Percentiles rank a stretch among this genome's conserved stretches.
These are phyloP conservation scores for Colletotrichum spaethianum DNA, from an alignment of 2,329 filamentous ascomycete genomes.

Conservation along the genomic window DNA sequence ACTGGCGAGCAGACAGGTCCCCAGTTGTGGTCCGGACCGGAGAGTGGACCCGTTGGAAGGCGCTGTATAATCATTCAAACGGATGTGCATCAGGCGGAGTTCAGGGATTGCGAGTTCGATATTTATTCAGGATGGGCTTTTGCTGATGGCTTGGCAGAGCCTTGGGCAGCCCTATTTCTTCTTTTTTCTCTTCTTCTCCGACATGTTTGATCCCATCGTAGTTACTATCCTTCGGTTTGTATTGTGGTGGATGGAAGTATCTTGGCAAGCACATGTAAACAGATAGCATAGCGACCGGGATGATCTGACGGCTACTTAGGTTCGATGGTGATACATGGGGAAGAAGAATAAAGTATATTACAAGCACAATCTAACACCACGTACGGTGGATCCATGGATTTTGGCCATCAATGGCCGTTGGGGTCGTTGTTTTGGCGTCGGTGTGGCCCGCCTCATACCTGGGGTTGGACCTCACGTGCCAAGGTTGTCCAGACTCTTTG, in stretches of 20 bases:
- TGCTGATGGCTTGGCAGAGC: constrained; percentile 5
- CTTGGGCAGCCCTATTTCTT: constrained; percentile 1
- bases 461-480: constrained; percentile 9
- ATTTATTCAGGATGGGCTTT: constrained; percentile 26
- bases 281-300: constrained; percentile 38
- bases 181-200: not conserved
- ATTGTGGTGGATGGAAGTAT: constrained; percentile 20
- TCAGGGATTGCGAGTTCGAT: constrained; percentile 33
- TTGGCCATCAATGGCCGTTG: constrained; percentile 1
- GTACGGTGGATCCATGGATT: constrained; percentile 21
- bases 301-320: constrained; percentile 32
- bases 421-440: constrained; percentile 9
- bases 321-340: constrained; percentile 23
- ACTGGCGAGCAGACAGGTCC: constrained; percentile 4
- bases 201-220: constrained; percentile 13
- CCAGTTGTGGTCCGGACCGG: not conserved
- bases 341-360: constrained; percentile 13
- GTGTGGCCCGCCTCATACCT: not conserved
- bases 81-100: constrained; percentile 40
- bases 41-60: constrained; percentile 5
- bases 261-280: constrained; percentile 37
- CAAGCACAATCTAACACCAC: constrained; percentile 1
- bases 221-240: constrained; percentile 21
- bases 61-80: constrained; percentile 36
- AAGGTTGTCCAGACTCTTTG: not conserved